Percentiles rank a stretch among this genome's conserved stretches.
phyloP scores from a whole-genome alignment of 768 basidiomycete species.

The Pleurotus tuber-regium region DNA sequence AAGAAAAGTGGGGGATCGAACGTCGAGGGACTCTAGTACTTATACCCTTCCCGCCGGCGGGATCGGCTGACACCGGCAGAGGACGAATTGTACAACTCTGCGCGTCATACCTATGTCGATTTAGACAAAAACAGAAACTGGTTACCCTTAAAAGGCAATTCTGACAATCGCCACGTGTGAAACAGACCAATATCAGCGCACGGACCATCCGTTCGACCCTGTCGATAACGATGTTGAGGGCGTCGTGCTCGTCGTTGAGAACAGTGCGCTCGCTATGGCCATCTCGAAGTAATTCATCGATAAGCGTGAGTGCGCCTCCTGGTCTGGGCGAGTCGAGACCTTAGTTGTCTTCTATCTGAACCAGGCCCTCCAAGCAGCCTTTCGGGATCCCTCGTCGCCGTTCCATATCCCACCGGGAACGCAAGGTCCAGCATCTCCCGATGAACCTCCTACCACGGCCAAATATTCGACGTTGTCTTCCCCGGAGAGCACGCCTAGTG shows the following conservation, averaged over 20 bases:
- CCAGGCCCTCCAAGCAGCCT: conserved; percentile 61
- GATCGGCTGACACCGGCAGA: neutral
- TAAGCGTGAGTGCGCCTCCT: neutral
- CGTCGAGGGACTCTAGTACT: conserved; percentile 16
- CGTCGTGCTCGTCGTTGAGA: neutral
- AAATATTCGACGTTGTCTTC: conserved; percentile 13
- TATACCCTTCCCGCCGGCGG: conserved; percentile 19
- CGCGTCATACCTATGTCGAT: too few relatives aligned
- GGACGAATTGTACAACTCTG: too few relatives aligned
- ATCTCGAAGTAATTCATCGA: neutral
- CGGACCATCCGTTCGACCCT: neutral
- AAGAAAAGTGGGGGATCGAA: conserved; percentile 24
- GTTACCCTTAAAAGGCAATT: neutral
- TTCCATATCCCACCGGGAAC: conserved; percentile 61
- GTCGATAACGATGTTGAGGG: neutral
- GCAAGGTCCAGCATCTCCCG: conserved; percentile 57
- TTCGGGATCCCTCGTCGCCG: conserved; percentile 63
- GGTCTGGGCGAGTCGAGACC: conserved; percentile 5
- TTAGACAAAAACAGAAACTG: too few relatives aligned
- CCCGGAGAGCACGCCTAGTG: conserved; percentile 13
- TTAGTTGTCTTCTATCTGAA: neutral
- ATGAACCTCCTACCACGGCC: conserved; percentile 32
- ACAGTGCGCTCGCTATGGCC: neutral
- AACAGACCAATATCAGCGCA: too few relatives aligned
- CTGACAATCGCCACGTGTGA: neutral